Evolutionary conservation across 2,329 filamentous ascomycete species (phyloP).

Genomic region (Colletotrichum sp.): DNA sequence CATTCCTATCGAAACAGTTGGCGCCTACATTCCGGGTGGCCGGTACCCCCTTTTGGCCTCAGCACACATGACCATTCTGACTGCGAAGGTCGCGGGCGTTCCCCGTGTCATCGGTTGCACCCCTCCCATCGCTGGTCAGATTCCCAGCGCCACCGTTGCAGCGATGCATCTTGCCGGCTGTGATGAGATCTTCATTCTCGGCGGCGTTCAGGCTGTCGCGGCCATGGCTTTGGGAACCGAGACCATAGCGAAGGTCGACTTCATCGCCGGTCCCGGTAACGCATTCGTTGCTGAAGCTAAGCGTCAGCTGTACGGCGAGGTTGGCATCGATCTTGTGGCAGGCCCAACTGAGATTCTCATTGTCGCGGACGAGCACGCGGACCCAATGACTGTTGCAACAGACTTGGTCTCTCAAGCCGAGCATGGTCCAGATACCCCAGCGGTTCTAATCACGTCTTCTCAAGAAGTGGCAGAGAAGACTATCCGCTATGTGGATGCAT

Average conservation of each 20-base stretch:
- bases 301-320: constrained; percentile 55
- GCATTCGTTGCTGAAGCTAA: constrained; percentile 61
- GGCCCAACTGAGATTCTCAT: constrained; percentile 59
- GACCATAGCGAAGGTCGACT: constrained; percentile 52
- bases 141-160: constrained; percentile 54
- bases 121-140: constrained; percentile 51
- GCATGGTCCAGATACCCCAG: constrained; percentile 57
- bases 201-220: constrained; percentile 56
- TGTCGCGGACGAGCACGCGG: constrained; percentile 51
- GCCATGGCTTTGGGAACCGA: constrained; percentile 57
- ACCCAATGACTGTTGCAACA: constrained; percentile 48
- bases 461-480: constrained; percentile 40
- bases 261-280: constrained; percentile 59
- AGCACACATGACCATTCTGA: constrained; percentile 61
- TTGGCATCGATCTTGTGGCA: constrained; percentile 59
- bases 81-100: constrained; percentile 58
- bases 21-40: constrained; percentile 55
- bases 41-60: constrained; percentile 58
- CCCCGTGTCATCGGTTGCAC: constrained; percentile 55
- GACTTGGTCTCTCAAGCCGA: constrained; percentile 55
- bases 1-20: constrained; percentile 49
- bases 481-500: constrained; percentile 38
- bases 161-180: constrained; percentile 55
- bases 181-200: constrained; percentile 55
- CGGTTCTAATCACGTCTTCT: constrained; percentile 53